Base-by-base conservation (phyloP, 805 yeast genomes). In the Wickerhamiella occidentalis region DNA sequence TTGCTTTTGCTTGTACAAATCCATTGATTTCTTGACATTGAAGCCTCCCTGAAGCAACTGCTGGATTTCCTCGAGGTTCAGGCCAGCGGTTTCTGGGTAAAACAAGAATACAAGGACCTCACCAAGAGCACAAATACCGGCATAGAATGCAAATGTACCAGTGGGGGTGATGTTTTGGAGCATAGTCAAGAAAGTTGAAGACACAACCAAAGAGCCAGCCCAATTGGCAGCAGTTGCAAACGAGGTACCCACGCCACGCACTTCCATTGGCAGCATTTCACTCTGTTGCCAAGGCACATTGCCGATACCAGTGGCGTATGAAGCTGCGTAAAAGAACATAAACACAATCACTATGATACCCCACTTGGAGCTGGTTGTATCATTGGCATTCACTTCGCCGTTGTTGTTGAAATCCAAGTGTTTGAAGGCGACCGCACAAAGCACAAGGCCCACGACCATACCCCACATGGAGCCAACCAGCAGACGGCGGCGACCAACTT, bases 261-360 rank as follows among this genome's bases (percentile, higher is more conserved):
- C 96, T 54, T 79, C 77, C 72, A 88, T 95, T 30, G 96, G 92
- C 69, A 92, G 87, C 61, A 90, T 70, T 67, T 90, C 98, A 51
- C 90, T 82, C 63, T 92, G 96, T 63, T 90, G 95, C 98, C 98
- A 90, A 50, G 97, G 96, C 49, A 86, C 92, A 65, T 90, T 88
- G 68, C 98, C 98, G 57, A 88, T 85, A 57, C 97, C 97, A 56
- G 85, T 71, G 45, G 96, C 95, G 64, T 88, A 90, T 48, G 82
- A 79, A 2, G 95, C 96, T 42, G 88, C 96, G 62, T 72, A 92
- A 37, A 78, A 64, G 55, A 90, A 85, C 85, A 88, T 87, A 48
- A 86, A 80, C 35, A 87, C 73, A 54, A 92, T 82, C 49, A 90
- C 78, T 13, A 88, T 79, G 54, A 84, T 77, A 18, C 96, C 95